These are phyloP conservation scores for Trichosanthes truncata DNA, from an alignment of 306 rosid genomes.

Conservation along the genomic window DNA sequence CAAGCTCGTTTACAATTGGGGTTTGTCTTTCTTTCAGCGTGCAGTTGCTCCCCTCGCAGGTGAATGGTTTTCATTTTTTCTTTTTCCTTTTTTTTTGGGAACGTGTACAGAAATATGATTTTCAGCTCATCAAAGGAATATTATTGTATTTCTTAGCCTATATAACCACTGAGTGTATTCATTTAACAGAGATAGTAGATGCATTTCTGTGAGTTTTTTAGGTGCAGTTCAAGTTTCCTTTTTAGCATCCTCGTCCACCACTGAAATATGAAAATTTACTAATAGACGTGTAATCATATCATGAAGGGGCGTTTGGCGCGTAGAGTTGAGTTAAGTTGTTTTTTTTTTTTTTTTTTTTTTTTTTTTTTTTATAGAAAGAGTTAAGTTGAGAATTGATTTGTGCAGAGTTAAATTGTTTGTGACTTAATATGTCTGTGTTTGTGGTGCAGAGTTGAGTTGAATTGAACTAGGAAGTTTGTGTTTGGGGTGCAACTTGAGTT, in stretches of 20 bases:
- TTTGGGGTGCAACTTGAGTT: too few species aligned
- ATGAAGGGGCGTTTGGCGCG: too few species aligned
- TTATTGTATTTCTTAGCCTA: background rate
- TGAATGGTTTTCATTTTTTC: background rate
- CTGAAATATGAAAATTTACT: background rate
- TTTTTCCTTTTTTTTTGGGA: too few species aligned
- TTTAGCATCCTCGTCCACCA: background rate
- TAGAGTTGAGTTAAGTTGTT: too few species aligned
- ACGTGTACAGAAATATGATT: slow-evolving; percentile 1
- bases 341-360: too few species aligned
- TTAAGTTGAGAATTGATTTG: too few species aligned
- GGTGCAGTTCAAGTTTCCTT: background rate
- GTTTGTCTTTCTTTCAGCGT: background rate
- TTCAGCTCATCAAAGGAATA: background rate
- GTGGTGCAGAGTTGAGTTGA: too few species aligned
- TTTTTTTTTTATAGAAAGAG: too few species aligned
- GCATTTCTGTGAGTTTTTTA: background rate
- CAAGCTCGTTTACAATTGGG: background rate
- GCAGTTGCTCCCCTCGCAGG: background rate
- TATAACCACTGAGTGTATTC: background rate
- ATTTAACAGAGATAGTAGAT: slow-evolving; percentile 3
- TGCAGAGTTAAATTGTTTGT: too few species aligned
- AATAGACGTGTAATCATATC: background rate
- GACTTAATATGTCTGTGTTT: too few species aligned
- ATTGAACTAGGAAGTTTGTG: too few species aligned